phyloP scores from a whole-genome alignment of 2,329 filamentous ascomycete genomes.

The Trichoderma hamatum region DNA sequence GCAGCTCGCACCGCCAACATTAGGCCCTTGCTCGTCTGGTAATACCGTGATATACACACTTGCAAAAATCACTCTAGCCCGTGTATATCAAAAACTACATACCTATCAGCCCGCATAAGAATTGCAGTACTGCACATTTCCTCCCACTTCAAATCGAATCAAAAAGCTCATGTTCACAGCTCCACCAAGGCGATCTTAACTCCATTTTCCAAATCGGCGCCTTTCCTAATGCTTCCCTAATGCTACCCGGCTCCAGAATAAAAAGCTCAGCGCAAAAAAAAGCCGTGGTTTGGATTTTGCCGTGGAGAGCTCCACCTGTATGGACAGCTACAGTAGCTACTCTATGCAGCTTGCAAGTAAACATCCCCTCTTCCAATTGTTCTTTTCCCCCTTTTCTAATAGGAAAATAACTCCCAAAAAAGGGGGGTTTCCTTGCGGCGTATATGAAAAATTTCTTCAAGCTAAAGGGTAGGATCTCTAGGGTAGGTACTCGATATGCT shows the following conservation, averaged over 20 bases:
- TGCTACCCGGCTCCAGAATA: conserved; percentile 14
- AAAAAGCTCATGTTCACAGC: conserved; percentile 3
- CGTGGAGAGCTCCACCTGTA: not conserved
- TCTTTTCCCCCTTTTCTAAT: too few species aligned
- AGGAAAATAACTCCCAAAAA: too few species aligned
- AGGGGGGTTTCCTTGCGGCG: too few species aligned
- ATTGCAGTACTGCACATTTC: not conserved
- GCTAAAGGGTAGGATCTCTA: too few species aligned
- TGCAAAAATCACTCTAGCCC: not conserved
- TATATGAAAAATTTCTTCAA: too few species aligned
- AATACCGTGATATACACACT: too few species aligned
- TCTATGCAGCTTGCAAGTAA: not conserved
- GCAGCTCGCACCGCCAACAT: not conserved
- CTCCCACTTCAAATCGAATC: conserved; percentile 8
- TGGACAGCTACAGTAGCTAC: too few species aligned
- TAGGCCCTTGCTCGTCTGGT: not conserved
- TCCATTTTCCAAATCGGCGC: conserved; percentile 39
- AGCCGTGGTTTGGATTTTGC: not conserved
- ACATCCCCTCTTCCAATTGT: too few species aligned
- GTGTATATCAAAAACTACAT: not conserved
- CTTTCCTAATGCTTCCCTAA: conserved; percentile 38
- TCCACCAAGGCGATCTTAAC: conserved; percentile 36
- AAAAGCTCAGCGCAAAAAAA: not conserved
- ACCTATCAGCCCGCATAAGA: not conserved
- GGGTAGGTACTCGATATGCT: too few species aligned